Evolutionary conservation across 1,139 yeast genomes (phyloP), one percentile per base, ranked within the genome.

Genomic region (Kodamaea arcana): DNA sequence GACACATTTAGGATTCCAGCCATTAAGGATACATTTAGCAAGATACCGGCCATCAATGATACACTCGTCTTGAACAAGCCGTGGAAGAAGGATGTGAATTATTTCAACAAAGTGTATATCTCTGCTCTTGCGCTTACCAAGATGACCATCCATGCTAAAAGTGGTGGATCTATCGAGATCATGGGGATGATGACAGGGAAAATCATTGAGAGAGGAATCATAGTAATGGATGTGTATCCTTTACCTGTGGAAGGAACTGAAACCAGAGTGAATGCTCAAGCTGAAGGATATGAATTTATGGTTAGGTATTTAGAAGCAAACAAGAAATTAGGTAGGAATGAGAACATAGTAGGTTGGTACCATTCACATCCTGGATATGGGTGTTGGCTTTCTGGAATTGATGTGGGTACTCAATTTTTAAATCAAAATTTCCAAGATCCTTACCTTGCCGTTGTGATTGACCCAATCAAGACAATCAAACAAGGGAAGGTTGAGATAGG

Each of bases 291-390:
- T 55, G 97, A 90, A 56, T 92, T 83, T 56, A 90, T 92, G 95
- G 94, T 90, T 2, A 81, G 80, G 45, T 88, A 83, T 56, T 63
- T 84, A 34, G 80, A 80, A 40, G 69, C 75, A 25, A 69, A 80
- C 51, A 76, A 80, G 41, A 65, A 64, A 30, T 62, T 70, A 2
- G 43, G 44, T 6, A 64, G 80, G 17, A 51, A 62, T 11, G 74
- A 72, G 34, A 75, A 84, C 47, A 83, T 92, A 24, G 87, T 88
- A 12, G 97, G 97, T 6, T 85, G 94, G 95, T 85, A 90, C 59
- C 95, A 92, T 59, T 88, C 97, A 3, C 98, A 92, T 58, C 97
- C 97, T 0, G 97, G 97, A 0, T 92, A 88, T 57, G 97, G 97
- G 27, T 85, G 96, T 55, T 84, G 96, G 95, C 61, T 88, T 28